Base-by-base conservation (phyloP, 371 early-diverging fungal genomes). In the Mortierella sp. region DNA sequence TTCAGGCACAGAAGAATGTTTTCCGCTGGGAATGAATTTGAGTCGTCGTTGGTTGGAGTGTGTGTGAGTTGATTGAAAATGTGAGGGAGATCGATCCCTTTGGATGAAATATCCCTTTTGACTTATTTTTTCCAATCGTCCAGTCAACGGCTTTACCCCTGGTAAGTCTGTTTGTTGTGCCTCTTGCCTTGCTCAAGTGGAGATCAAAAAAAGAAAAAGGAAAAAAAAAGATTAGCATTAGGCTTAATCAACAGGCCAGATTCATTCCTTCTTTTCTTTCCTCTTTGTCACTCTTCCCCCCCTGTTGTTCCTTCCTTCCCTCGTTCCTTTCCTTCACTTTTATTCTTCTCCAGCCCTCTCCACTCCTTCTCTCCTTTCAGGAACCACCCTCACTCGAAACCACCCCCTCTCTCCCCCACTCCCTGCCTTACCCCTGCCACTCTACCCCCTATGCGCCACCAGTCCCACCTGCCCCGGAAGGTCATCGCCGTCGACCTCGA, bases 401-500 rank as follows among this genome's bases (percentile, higher is more conserved):
- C 31, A 4, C 39, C 63, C 22, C 16, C 63, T 68, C 43, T 48
- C 50, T 58, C 43, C 29, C 26, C 34, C n/a, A 50, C 2, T 41
- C 63, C n/a, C 24, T 40, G 13, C 22, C 41, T 37, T 39, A 37
- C 37, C 29, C 73, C 37, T 26, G 45, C 53, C 37, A 53, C 34
- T 58, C 55, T 55, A 26, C 22, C 45, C 29, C 26, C 19, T 43
- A 79, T 83, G 78, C 83, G 79, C 64, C 68, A 78, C 48, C 75
- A 83, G 53, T 31, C 69, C 40, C 75, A 85, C 50, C 64, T 64
- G 31, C 80, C 85, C 50, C 80, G 86, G 48, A 88, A 87, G 70
- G 75, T 87, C n/a, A 86, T 90, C 75, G 90, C 88, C 65, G 88
- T 88, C 53, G 87, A 89, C 72, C 78, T 90, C 44, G 90, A 90